Percentiles rank a stretch among this genome's conserved stretches.
Conservation (phyloP, 768 basidiomycete genomes). For the Termitomyces sp. region DNA sequence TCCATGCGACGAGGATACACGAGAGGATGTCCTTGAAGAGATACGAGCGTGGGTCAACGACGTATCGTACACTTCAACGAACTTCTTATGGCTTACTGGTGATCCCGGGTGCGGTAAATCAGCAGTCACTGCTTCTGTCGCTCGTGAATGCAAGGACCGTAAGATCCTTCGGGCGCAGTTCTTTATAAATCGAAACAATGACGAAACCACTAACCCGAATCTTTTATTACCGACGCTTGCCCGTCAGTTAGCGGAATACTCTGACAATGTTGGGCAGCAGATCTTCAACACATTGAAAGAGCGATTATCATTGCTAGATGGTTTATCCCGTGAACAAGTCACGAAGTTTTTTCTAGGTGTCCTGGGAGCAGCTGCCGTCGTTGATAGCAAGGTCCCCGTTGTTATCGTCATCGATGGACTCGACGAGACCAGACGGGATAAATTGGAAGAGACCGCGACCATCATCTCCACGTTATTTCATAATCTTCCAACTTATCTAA, state of each 20-base stretch:
- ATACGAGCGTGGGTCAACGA: constrained; percentile 3
- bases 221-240: constrained; percentile 16
- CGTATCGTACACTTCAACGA: not conserved
- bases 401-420: constrained; percentile 17
- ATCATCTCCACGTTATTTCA: constrained; percentile 13
- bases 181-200: constrained; percentile 7
- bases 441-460: constrained; percentile 5
- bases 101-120: constrained; percentile 8
- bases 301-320: constrained; percentile 11
- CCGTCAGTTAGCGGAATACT: constrained; percentile 8
- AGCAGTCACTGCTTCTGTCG: constrained; percentile 3
- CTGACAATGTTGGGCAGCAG: not conserved
- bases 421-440: constrained; percentile 12
- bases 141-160: constrained; percentile 1
- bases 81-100: constrained; percentile 8
- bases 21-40: not conserved
- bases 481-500: constrained; percentile 2
- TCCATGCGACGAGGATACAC: constrained; percentile 5
- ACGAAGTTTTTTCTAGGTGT: constrained; percentile 11
- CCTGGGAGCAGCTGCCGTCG: constrained; percentile 3
- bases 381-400: constrained; percentile 6
- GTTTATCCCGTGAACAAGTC: constrained; percentile 9
- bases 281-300: constrained; percentile 4
- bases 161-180: constrained; percentile 12
- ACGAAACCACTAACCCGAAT: constrained; percentile 6